These are phyloP conservation scores for Musa itinerans DNA, from an alignment of 176 grass and related monocot genomes.

Conservation along the genomic window DNA sequence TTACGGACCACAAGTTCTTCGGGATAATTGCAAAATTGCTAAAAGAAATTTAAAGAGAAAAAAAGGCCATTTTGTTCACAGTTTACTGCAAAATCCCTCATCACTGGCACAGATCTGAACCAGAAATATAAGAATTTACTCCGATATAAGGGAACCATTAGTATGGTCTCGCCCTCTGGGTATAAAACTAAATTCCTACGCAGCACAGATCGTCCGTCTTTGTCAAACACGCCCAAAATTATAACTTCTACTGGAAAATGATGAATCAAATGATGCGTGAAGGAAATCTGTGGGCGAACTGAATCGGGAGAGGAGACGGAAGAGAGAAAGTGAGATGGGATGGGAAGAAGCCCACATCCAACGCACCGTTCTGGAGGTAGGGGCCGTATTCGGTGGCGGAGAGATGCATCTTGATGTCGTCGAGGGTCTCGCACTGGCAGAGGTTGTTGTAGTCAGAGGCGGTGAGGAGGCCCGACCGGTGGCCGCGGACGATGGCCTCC, in stretches of 20 bases:
- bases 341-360: background rate
- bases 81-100: background rate
- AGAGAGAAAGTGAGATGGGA: background rate
- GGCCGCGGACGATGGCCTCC: slow-evolving; percentile 90
- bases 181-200: background rate
- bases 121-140: background rate
- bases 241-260: background rate
- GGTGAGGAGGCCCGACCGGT: slow-evolving; percentile 79
- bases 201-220: background rate
- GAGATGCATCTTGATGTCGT: slow-evolving; percentile 98
- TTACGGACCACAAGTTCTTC: background rate
- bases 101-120: slow-evolving; percentile 1
- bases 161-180: background rate
- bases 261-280: background rate
- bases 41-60: background rate
- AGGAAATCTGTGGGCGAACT: no score
- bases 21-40: background rate
- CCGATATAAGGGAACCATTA: no score
- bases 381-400: slow-evolving; percentile 87
- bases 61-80: background rate
- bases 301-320: background rate
- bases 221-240: slow-evolving; percentile 1
- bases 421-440: slow-evolving; percentile 95
- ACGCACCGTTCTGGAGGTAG: slow-evolving; percentile 88
- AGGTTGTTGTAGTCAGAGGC: slow-evolving; percentile 94